phyloP scores from a whole-genome alignment of 2,329 filamentous ascomycete species.

The Penicillium psychrosexuale region DNA sequence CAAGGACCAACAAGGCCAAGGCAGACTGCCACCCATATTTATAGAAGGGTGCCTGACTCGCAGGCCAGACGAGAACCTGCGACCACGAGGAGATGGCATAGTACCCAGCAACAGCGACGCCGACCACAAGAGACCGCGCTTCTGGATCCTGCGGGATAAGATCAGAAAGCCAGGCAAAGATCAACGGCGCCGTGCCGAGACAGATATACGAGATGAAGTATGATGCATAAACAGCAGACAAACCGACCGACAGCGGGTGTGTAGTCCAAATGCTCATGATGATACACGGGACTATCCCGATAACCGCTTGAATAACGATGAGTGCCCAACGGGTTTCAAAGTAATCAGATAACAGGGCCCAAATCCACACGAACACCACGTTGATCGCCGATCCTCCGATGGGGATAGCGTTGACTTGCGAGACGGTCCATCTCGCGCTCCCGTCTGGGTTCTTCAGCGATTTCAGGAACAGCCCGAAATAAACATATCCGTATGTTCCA shows the following conservation, averaged over 20 bases:
- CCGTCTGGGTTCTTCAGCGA: conserved; percentile 38
- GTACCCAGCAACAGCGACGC: conserved; percentile 50
- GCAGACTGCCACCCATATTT: conserved; percentile 50
- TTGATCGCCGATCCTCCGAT: conserved; percentile 51
- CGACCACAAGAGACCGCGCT: conserved; percentile 49
- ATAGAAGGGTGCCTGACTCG: conserved; percentile 51
- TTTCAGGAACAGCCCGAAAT: conserved; percentile 25
- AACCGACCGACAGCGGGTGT: conserved; percentile 42
- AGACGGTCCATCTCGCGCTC: conserved; percentile 41
- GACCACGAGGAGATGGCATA: conserved; percentile 54
- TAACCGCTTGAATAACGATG: conserved; percentile 48
- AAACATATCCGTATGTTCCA: conserved; percentile 46
- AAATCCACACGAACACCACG: conserved; percentile 53
- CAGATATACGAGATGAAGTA: conserved; percentile 52
- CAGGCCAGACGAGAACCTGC: conserved; percentile 54
- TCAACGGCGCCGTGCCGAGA: conserved; percentile 52
- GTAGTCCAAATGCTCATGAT: conserved; percentile 56
- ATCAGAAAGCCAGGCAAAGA: conserved; percentile 54
- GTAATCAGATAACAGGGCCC: conserved; percentile 53
- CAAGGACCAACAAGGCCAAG: conserved; percentile 45
- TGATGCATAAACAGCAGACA: conserved; percentile 51
- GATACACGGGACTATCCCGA: conserved; percentile 49
- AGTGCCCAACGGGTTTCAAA: conserved; percentile 52
- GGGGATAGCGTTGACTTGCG: conserved; percentile 50
- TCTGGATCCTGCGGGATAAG: conserved; percentile 52